Base-by-base conservation (phyloP, 257 asterid species). In the Parsonsia alboflavescens region DNA sequence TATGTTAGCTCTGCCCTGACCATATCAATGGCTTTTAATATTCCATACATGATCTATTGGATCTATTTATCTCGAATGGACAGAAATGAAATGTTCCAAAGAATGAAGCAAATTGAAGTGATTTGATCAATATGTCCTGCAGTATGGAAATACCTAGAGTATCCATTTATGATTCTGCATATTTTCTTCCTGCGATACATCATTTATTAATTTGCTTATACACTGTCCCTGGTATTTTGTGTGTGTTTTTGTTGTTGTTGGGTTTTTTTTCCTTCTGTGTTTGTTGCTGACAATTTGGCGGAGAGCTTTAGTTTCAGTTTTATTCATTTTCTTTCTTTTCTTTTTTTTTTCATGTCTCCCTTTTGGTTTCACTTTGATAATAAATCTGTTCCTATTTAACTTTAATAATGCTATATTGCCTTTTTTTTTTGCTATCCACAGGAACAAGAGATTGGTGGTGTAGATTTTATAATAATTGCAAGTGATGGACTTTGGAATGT, bases 401-500 rank as follows among this genome's bases (percentile, higher is more conserved):
- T 71, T 30, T 46, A 10, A 58, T n/a, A n/a, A n/a, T n/a, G n/a
- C n/a, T n/a, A n/a, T n/a, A n/a, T n/a, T n/a, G n/a, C n/a, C n/a
- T n/a, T 33, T 33, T 10, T 30, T 9, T 45, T 12, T 49, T 71
- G 59, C 39, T 66, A 65, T 67, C 36, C 46, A 12, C 76, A 91
- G 97, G 97, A 91, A 82, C 90, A 91, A 85, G 82, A 85, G 75
- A 85, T 89, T 41, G 88, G 80, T 30, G 89, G 91, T 22, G 86
- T 91, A 22, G 94, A 91, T 39, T 91, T 91, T 70, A 79, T 91
- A 46, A 89, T 91, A 36, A 71, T 91, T 44, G 97, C 97, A 36
- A 91, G 97, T 57, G 97, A 89, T 72, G 97, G 96, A 45, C 92
- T 89, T 50, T 91, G 97, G 96, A 88, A 89, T 48, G 97, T 89